A percentile compares a stretch with the other conserved stretches of the same genome.
phyloP scores from a whole-genome alignment of 1,284 basidiomycete species.

The Mrakiaceae sp. region DNA sequence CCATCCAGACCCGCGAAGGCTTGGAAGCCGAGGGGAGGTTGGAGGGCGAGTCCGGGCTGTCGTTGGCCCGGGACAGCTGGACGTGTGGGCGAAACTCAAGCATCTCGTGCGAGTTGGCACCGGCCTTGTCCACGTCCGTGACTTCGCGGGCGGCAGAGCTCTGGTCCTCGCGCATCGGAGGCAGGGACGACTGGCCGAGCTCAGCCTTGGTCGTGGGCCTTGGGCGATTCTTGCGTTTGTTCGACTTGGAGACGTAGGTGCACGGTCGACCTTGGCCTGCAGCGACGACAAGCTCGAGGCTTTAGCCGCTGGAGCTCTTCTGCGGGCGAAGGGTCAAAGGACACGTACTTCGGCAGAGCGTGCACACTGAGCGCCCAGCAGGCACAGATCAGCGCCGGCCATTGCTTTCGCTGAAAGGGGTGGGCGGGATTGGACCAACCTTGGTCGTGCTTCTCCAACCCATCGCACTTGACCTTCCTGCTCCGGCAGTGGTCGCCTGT shows the following conservation, averaged over 20 bases:
- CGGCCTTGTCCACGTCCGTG: neutral
- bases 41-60: neutral
- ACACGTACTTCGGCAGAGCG: neutral
- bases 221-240: neutral
- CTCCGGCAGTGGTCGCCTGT: neutral
- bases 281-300: neutral
- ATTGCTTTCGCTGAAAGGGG: too few relatives aligned
- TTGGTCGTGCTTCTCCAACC: neutral
- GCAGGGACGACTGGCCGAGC: neutral
- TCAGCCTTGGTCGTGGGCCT: neutral
- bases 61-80: neutral
- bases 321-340: too few relatives aligned
- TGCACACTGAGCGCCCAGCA: too few relatives aligned
- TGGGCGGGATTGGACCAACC: too few relatives aligned
- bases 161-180: neutral
- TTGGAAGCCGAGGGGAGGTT: neutral
- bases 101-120: neutral
- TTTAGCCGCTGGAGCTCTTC: neutral
- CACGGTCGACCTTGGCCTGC: neutral
- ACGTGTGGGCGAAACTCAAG: neutral
- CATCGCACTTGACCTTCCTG: neutral
- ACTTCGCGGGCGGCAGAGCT: neutral
- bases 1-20: neutral
- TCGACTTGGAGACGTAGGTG: neutral
- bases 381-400: too few relatives aligned